Percentiles rank a stretch among this genome's conserved stretches.
Conservation (phyloP, 805 yeast genomes). For the Barnettozyma wickerhamii region DNA sequence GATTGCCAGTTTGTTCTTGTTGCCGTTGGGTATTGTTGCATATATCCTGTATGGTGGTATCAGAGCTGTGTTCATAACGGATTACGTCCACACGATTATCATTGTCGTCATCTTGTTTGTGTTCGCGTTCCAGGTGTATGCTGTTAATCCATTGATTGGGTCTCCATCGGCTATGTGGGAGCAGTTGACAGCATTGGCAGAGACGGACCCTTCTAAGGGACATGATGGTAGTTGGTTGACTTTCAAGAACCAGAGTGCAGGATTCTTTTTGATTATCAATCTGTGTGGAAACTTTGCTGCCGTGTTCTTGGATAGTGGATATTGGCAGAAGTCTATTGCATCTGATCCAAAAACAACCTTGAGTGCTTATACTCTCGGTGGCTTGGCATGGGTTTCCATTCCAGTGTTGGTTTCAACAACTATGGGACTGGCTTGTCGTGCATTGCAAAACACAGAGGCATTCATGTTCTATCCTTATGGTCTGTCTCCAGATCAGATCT, state of each 20-base stretch:
- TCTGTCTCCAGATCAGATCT: conserved; percentile 63
- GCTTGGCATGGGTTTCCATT: conserved; percentile 87
- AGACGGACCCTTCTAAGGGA: conserved; percentile 61
- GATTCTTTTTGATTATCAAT: conserved; percentile 84
- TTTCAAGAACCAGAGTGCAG: conserved; percentile 75
- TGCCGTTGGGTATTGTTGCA: conserved; percentile 75
- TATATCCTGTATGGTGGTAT: conserved; percentile 81
- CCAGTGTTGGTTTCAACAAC: conserved; percentile 82
- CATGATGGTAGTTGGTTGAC: conserved; percentile 86
- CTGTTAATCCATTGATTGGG: conserved; percentile 66
- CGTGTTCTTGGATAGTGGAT: conserved; percentile 81
- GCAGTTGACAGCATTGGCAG: conserved; percentile 55
- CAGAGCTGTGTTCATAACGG: conserved; percentile 78
- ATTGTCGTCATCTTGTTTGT: conserved; percentile 71
- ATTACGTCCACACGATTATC: conserved; percentile 76
- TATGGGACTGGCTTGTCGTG: conserved; percentile 80
- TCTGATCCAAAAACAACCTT: conserved; percentile 79
- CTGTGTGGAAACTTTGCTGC: conserved; percentile 89
- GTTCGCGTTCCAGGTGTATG: conserved; percentile 78
- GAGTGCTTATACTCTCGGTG: conserved; percentile 87
- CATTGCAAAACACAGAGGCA: conserved; percentile 59
- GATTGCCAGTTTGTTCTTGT: conserved; percentile 75
- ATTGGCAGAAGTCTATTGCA: conserved; percentile 87
- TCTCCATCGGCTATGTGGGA: conserved; percentile 84
- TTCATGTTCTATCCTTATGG: conserved; percentile 79